phyloP scores from a whole-genome alignment of 441 rosid genomes.

The California macrophylla region DNA sequence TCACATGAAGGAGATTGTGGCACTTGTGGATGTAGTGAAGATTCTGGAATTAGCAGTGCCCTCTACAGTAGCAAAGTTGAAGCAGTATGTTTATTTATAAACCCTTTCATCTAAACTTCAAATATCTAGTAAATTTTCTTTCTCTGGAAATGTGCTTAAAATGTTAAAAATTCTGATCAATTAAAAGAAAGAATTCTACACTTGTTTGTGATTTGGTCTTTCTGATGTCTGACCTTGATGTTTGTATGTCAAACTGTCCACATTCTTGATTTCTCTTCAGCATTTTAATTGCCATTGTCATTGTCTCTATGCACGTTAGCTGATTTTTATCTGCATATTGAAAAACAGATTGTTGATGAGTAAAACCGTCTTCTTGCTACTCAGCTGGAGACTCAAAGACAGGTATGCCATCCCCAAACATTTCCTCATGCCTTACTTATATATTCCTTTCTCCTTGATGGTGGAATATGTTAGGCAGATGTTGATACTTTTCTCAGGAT shows the following conservation, averaged over 20 bases:
- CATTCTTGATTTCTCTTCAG: not conserved
- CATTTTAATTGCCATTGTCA: not conserved
- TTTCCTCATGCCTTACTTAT: not conserved
- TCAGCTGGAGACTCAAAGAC: conserved; percentile 72
- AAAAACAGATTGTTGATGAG: conserved; percentile 65
- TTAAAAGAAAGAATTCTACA: not conserved
- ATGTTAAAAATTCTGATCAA: not conserved
- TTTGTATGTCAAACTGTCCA: not conserved
- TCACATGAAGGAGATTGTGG: conserved; percentile 57
- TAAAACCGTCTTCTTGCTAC: conserved; percentile 81
- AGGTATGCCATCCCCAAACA: conserved; percentile 34
- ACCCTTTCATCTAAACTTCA: conserved; percentile 4
- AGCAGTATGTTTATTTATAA: conserved; percentile 38
- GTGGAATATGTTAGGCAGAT: not conserved
- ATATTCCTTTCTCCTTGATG: not conserved
- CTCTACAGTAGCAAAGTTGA: conserved; percentile 82
- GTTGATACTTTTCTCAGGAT: not conserved
- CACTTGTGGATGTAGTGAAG: conserved; percentile 55
- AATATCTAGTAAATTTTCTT: not conserved
- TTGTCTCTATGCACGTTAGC: not conserved
- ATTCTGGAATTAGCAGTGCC: conserved; percentile 63
- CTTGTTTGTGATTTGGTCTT: not conserved
- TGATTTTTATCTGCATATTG: conserved; percentile 7
- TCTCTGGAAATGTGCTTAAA: not conserved
- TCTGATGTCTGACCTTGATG: too few species aligned